Percentiles rank a stretch among this genome's conserved stretches.
Conservation (phyloP, 441 rosid species). For the Jatropha podagrica region DNA sequence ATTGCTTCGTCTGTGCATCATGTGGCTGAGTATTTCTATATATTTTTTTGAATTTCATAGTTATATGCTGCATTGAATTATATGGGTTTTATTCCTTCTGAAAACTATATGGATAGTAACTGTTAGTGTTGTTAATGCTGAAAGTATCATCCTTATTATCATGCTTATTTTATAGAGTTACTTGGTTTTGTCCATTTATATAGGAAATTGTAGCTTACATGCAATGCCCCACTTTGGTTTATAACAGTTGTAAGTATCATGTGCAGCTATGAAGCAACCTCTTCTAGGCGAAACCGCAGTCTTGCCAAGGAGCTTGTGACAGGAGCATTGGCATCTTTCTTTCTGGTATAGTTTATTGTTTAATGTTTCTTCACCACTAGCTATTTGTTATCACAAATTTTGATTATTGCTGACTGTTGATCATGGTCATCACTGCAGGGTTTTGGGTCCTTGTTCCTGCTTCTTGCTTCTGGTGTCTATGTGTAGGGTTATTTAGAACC, state of each 20-base stretch:
- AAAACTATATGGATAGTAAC: no score
- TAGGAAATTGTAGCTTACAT: not conserved
- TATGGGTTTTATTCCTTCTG: no score
- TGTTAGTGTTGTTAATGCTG: no score
- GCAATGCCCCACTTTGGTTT: not conserved
- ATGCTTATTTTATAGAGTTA: not conserved
- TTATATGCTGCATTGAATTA: no score
- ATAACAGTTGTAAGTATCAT: conserved; percentile 9
- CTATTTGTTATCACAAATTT: not conserved
- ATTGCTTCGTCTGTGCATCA: not conserved
- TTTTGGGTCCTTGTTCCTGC: conserved; percentile 88
- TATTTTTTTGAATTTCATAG: not conserved
- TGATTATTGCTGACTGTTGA: conserved; percentile 17
- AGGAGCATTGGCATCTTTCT: conserved; percentile 81
- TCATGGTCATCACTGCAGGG: conserved; percentile 57
- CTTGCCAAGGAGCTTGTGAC: conserved; percentile 71
- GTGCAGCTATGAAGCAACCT: conserved; percentile 80
- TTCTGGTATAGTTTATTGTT: conserved; percentile 53
- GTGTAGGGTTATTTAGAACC: conserved; percentile 42
- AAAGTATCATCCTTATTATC: not conserved
- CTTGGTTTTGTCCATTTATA: not conserved
- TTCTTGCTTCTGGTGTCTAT: conserved; percentile 86
- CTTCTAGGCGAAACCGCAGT: conserved; percentile 67
- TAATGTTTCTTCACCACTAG: not conserved
- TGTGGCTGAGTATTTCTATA: not conserved